Conservation (phyloP, 768 basidiomycete species). For the Tulasnella sp. region DNA sequence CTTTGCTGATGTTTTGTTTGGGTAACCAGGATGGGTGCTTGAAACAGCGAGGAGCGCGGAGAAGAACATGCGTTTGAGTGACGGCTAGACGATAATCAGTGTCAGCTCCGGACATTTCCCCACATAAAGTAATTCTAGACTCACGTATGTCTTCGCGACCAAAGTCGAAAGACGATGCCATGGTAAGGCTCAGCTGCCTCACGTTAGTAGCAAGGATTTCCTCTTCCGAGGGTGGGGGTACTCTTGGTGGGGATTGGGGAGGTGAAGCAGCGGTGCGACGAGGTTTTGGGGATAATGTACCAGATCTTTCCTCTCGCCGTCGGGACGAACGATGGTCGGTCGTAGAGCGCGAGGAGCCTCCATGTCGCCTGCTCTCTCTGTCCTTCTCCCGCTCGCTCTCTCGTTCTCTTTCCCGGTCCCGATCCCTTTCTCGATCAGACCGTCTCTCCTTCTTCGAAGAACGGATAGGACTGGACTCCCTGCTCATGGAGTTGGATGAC, state of each 20-base stretch:
- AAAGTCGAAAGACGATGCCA: slow-evolving; percentile 7
- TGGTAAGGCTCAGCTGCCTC: not conserved
- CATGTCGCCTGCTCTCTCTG: not conserved
- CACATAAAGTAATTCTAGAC: not conserved
- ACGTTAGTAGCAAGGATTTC: not conserved
- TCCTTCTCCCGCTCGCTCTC: not conserved
- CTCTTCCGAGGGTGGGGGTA: not conserved
- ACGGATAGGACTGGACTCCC: not conserved
- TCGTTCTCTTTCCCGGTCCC: too few relatives aligned
- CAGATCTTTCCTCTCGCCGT: not conserved
- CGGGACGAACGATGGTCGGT: too few relatives aligned
- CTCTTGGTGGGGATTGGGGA: not conserved
- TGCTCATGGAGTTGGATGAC: not conserved
- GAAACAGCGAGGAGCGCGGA: slow-evolving; percentile 19
- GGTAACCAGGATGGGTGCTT: slow-evolving; percentile 17
- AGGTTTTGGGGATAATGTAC: not conserved
- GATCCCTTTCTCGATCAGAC: not conserved
- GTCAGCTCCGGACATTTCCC: not conserved
- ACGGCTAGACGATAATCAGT: not conserved
- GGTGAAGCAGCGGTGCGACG: not conserved
- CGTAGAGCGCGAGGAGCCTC: not conserved
- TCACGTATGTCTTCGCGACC: slow-evolving; percentile 9
- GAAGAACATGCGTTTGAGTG: slow-evolving; percentile 11
- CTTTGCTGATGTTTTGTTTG: slow-evolving; percentile 5
- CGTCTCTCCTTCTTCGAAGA: not conserved